Conservation (phyloP, 495 filamentous ascomycete species). For the Daldinia bambusicola region DNA sequence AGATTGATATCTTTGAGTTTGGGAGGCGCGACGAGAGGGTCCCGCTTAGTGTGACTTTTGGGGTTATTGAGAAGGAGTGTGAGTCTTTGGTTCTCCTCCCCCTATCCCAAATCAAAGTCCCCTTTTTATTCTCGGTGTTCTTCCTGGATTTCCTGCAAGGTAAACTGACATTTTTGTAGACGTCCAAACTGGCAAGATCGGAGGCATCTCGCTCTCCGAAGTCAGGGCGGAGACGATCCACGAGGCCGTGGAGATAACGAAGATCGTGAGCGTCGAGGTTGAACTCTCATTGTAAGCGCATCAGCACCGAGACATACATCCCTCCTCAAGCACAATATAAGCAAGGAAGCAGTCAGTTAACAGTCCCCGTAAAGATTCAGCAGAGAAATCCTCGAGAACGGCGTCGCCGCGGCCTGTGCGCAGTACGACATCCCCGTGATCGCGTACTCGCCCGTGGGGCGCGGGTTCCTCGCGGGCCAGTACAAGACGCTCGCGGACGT, state of each 20-base stretch:
- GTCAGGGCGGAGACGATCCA: conserved; percentile 78
- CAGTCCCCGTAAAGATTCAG: conserved; percentile 61
- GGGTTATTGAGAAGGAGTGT: conserved; percentile 63
- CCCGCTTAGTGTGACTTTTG: conserved; percentile 61
- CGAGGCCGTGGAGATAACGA: conserved; percentile 72
- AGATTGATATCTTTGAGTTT: conserved; percentile 82
- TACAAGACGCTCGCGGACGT: conserved; percentile 71
- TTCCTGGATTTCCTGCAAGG: background rate
- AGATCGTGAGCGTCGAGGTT: conserved; percentile 79
- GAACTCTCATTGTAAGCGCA: conserved; percentile 78
- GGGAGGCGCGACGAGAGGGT: conserved; percentile 75
- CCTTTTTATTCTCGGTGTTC: background rate
- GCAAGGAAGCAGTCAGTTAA: conserved; percentile 55
- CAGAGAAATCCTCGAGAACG: conserved; percentile 66
- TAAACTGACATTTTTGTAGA: conserved; percentile 46
- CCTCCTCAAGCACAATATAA: no score
- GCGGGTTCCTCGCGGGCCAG: conserved; percentile 64
- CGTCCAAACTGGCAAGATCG: conserved; percentile 79
- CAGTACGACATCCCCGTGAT: conserved; percentile 80
- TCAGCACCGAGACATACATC: conserved; percentile 66
- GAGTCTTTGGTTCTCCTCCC: no score
- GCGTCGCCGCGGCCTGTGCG: conserved; percentile 74
- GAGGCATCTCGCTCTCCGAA: conserved; percentile 81
- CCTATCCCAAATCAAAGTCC: no score
- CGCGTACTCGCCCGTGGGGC: conserved; percentile 57